A percentile compares a stretch with the other conserved stretches of the same genome.
phyloP scores from a whole-genome alignment of 495 filamentous ascomycete genomes.

The Penicillium antarcticum region DNA sequence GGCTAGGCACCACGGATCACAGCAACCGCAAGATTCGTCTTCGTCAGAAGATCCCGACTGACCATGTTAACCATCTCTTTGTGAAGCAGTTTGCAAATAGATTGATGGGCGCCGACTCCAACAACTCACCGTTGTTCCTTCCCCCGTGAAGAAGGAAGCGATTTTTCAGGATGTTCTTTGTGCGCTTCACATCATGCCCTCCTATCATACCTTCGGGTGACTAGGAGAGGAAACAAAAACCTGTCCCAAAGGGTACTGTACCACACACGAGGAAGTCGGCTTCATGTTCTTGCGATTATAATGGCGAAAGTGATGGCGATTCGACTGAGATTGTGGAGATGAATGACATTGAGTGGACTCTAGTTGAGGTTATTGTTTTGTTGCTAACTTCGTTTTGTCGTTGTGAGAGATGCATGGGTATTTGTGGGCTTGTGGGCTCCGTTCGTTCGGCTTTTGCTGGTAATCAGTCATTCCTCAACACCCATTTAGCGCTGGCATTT shows the following conservation, averaged over 20 bases:
- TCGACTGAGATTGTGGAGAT: conserved; percentile 27
- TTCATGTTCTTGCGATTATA: conserved; percentile 1
- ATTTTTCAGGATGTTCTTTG: conserved; percentile 84
- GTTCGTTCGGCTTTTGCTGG: conserved; percentile 17
- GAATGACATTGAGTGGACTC: conserved; percentile 34
- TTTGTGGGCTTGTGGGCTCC: conserved; percentile 3
- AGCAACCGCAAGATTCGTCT: conserved; percentile 54
- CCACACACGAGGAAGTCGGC: conserved; percentile 59
- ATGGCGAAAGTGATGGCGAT: neutral
- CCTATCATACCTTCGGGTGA: conserved; percentile 29
- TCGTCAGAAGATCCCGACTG: conserved; percentile 52
- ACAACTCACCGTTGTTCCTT: conserved; percentile 27
- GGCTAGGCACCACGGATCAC: conserved; percentile 43
- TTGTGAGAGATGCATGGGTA: conserved; percentile 17
- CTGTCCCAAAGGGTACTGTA: conserved; percentile 76
- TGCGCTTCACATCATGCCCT: conserved; percentile 61
- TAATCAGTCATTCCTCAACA: conserved; percentile 16
- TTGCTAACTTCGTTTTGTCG: conserved; percentile 32
- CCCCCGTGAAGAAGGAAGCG: conserved; percentile 52
- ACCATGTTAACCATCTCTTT: conserved; percentile 74
- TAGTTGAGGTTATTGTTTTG: conserved; percentile 25
- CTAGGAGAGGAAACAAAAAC: conserved; percentile 83
- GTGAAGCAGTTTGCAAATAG: conserved; percentile 49
- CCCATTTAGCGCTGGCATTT: neutral
- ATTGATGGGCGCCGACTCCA: conserved; percentile 64